These are phyloP conservation scores for Mycena venus DNA, from an alignment of 768 basidiomycete genomes.

Conservation along the genomic window DNA sequence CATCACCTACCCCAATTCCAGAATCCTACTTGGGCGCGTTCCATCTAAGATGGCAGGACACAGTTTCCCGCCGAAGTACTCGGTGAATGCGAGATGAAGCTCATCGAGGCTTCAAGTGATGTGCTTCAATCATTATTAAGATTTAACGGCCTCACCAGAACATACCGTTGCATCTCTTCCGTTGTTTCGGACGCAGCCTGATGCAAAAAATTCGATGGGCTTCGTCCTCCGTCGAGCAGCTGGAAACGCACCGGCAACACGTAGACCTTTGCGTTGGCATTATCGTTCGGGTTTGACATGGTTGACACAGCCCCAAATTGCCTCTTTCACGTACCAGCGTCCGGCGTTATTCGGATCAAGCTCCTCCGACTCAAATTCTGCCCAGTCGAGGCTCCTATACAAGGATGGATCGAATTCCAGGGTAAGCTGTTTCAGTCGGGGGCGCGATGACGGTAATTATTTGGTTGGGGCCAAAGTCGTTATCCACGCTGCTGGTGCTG, in stretches of 20 bases:
- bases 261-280: not conserved
- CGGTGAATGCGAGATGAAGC: not conserved
- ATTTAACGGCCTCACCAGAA: not conserved
- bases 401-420: too few species aligned
- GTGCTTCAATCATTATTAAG: not conserved
- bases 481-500: too few species aligned
- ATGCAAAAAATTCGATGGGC: not conserved
- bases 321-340: too few species aligned
- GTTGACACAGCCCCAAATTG: too few species aligned
- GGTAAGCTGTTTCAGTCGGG: too few species aligned
- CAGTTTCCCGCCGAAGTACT: not conserved
- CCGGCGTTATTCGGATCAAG: too few species aligned
- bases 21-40: not conserved
- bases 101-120: not conserved
- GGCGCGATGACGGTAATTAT: too few species aligned
- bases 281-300: too few species aligned
- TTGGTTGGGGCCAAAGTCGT: too few species aligned
- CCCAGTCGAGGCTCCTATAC: too few species aligned
- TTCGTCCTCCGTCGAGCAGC: not conserved
- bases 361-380: too few species aligned
- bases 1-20: not conserved
- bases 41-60: not conserved
- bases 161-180: not conserved
- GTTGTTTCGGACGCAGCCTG: not conserved
- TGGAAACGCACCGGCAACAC: not conserved